Percentiles rank a stretch among this genome's conserved stretches.
Evolutionary conservation across 805 yeast species (phyloP).

Genomic region (Saccharomycopsis fibuligera): DNA sequence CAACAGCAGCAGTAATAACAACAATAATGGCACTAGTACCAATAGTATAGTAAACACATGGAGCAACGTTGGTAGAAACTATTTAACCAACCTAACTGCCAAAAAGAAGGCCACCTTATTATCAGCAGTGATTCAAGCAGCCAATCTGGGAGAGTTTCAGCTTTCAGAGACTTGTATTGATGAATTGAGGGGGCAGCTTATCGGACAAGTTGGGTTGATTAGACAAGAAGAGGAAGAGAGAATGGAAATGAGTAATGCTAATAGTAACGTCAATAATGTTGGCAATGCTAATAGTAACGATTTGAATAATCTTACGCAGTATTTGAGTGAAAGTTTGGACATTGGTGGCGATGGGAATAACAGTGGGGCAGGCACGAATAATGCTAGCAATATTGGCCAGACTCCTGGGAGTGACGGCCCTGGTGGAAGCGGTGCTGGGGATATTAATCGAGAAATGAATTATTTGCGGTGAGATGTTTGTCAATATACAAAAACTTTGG

Average conservation of each 20-base stretch:
- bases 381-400: no score
- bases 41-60: no score
- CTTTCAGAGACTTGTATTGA: conserved; percentile 24
- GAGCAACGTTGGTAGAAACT: no score
- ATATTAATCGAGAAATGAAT: no score
- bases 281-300: not conserved
- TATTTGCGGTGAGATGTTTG: not conserved
- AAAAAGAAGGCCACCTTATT: conserved; percentile 13
- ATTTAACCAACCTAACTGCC: conserved; percentile 7
- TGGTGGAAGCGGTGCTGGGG: no score
- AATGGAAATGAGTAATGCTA: not conserved
- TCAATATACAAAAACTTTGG: not conserved
- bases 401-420: no score
- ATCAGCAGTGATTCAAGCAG: conserved; percentile 14
- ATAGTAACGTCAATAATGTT: not conserved
- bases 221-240: not conserved
- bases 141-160: conserved; percentile 23
- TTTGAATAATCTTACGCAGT: not conserved
- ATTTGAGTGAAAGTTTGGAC: conserved; percentile 4
- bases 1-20: not conserved
- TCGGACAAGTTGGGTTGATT: not conserved
- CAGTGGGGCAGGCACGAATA: not conserved
- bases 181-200: conserved; percentile 25
- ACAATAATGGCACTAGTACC: not conserved
- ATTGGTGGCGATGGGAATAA: not conserved